Evolutionary conservation across 2,329 filamentous ascomycete genomes (phyloP), one percentile per base, ranked within the genome.

Genomic region (Gyromitra esculenta): DNA sequence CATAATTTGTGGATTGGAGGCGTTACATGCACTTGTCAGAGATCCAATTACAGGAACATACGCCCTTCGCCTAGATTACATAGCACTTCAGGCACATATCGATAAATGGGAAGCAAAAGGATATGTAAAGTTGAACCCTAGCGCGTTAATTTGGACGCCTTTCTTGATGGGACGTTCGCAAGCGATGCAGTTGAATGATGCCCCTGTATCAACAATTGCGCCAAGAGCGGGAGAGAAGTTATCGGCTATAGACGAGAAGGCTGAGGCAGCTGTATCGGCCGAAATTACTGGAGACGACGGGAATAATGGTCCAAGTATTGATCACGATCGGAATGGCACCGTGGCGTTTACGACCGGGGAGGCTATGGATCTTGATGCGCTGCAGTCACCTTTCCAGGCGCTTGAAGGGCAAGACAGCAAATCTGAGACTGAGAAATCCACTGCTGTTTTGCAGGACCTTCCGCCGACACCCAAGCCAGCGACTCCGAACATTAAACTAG

Each of bases 1-100:
- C 83, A 94, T 98, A 76, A 92, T 99, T 11, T 96, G 96, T 11
- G 95, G 93, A 0, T 86, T 99, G 1, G 96, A 99, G 84, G 94
- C 93, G 0, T 85, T 99, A 9, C 91, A 95, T 54, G 95, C 94
- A 70, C 88, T 99, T 31, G 92, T 97, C 15, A 89, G 94, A 75
- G 96, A 99, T 83, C 94, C 95, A 0, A 87, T 93, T 71, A 97
- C 95, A 0, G 93, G 92, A 77, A 88, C 91, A 4, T 99, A 99
- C 83, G 96, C 94, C 1, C 90, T 99, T 79, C 90, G 96, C 41
- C 88, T 98, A 21, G 94, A 98, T 83, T 87, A 93, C 73, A 87
- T 90, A 2, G 97, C 95, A 82, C 97, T 95, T 83, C 89, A 89
- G 74, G 90, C 95, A 79, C 97, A 97, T 81, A 92, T 97, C 76